Conservation (phyloP, 1,284 basidiomycete species). For the Albatrellus sp. region DNA sequence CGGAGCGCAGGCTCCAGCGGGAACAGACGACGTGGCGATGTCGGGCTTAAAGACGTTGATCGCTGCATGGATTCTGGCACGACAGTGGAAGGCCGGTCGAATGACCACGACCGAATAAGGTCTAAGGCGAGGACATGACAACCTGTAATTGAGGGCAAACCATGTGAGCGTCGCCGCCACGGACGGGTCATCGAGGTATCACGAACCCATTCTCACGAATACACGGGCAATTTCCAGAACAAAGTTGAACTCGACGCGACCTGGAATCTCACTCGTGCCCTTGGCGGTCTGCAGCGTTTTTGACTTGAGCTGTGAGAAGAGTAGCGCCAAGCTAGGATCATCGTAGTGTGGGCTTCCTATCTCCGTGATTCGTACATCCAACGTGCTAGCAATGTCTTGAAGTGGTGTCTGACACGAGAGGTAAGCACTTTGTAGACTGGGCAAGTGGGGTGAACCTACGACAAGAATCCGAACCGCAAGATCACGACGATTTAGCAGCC, state of each 20-base stretch:
- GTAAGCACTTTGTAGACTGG: not conserved
- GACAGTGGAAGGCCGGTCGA: slow-evolving; percentile 56
- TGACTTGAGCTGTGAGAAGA: slow-evolving; percentile 83
- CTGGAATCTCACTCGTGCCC: slow-evolving; percentile 82
- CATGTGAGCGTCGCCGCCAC: too few species aligned
- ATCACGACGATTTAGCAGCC: slow-evolving; percentile 78
- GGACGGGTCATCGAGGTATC: not conserved
- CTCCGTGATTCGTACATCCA: slow-evolving; percentile 41
- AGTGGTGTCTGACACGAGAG: slow-evolving; percentile 52
- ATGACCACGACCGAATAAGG: slow-evolving; percentile 82
- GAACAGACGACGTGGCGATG: slow-evolving; percentile 33
- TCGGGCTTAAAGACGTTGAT: slow-evolving; percentile 26
- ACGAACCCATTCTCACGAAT: slow-evolving; percentile 83
- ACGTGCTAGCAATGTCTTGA: slow-evolving; percentile 48
- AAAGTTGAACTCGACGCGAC: slow-evolving; percentile 83
- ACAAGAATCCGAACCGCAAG: slow-evolving; percentile 76
- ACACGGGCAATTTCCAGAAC: slow-evolving; percentile 86
- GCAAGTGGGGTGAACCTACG: slow-evolving; percentile 28
- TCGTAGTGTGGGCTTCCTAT: slow-evolving; percentile 85
- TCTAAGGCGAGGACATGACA: slow-evolving; percentile 84
- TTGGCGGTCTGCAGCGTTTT: slow-evolving; percentile 87
- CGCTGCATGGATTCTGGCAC: slow-evolving; percentile 17
- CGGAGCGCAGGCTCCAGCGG: slow-evolving; percentile 40
- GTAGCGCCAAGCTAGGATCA: slow-evolving; percentile 79
- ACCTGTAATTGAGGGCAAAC: slow-evolving; percentile 34